Percentiles rank a stretch among this genome's conserved stretches.
Evolutionary conservation across 768 basidiomycete genomes (phyloP).

Genomic region (Lentinula edodes): DNA sequence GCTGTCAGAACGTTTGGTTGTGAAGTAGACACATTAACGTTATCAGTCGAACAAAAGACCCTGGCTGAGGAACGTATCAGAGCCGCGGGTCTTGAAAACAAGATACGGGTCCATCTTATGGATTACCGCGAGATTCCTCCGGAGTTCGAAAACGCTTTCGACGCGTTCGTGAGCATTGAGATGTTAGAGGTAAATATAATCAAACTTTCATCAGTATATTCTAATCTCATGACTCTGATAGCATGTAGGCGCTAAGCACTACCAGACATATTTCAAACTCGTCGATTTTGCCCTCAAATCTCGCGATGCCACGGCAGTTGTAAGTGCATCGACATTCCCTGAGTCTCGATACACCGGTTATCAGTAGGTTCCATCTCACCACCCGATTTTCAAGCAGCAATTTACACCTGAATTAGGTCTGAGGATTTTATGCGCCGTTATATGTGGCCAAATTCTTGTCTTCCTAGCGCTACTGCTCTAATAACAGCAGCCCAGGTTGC

Average conservation of each 20-base stretch:
- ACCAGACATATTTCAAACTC: constrained; percentile 69
- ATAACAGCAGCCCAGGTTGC: constrained; percentile 66
- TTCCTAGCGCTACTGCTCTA: constrained; percentile 82
- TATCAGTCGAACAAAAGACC: constrained; percentile 81
- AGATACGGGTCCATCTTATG: constrained; percentile 81
- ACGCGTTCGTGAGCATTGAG: constrained; percentile 73
- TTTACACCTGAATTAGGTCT: constrained; percentile 31
- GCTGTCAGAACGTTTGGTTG: constrained; percentile 70
- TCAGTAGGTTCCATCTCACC: constrained; percentile 43
- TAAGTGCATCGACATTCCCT: constrained; percentile 67
- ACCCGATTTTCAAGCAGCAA: neutral
- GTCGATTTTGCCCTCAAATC: constrained; percentile 76
- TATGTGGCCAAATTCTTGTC: constrained; percentile 87
- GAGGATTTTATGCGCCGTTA: constrained; percentile 85
- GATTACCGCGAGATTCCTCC: constrained; percentile 85
- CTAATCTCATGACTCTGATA: constrained; percentile 13
- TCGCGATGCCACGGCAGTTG: constrained; percentile 58
- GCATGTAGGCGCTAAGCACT: constrained; percentile 53
- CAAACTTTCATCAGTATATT: neutral
- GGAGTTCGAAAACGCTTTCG: constrained; percentile 79
- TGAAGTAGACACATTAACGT: constrained; percentile 84
- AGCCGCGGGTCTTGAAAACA: constrained; percentile 61
- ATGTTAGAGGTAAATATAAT: constrained; percentile 60
- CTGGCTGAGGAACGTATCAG: constrained; percentile 82
- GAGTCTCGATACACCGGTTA: constrained; percentile 63